Conservation (phyloP, 495 filamentous ascomycete species). For the Tuber aestivum region DNA sequence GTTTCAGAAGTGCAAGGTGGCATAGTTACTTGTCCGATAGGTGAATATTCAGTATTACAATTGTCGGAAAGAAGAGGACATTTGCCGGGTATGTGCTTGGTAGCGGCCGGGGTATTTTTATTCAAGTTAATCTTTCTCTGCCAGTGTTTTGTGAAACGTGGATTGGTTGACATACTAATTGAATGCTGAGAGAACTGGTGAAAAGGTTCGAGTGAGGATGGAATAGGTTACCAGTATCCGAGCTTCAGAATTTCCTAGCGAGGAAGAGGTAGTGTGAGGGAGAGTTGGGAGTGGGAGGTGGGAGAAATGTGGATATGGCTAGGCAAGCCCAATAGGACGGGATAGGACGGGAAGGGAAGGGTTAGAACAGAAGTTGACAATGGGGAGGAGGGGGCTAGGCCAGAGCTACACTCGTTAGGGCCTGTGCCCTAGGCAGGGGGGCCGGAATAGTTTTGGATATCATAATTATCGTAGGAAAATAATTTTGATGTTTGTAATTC, state of each 20-base stretch:
- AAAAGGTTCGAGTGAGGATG: background rate
- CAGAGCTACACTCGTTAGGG: background rate
- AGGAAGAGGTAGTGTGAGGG: background rate
- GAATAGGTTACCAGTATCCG: background rate
- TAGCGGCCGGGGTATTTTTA: background rate
- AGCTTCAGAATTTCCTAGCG: too few species aligned
- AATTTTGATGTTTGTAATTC: background rate
- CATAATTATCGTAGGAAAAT: background rate
- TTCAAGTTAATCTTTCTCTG: background rate
- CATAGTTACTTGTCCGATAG: background rate
- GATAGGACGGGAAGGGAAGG: background rate
- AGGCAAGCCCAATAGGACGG: background rate
- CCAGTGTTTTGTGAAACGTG: background rate
- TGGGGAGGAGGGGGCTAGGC: too few species aligned
- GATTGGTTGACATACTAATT: conserved; percentile 5
- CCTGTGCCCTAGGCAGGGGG: background rate
- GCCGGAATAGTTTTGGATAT: background rate
- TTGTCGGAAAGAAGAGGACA: background rate
- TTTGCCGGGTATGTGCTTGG: too few species aligned
- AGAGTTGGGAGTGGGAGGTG: background rate
- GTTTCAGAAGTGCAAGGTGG: background rate
- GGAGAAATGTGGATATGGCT: background rate
- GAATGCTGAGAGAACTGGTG: background rate
- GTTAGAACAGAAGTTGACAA: background rate
- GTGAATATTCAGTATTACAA: background rate